Evolutionary conservation across 2,329 filamentous ascomycete species (phyloP), one percentile per base, ranked within the genome.

Genomic region (Lecanoromycetidae sp.): DNA sequence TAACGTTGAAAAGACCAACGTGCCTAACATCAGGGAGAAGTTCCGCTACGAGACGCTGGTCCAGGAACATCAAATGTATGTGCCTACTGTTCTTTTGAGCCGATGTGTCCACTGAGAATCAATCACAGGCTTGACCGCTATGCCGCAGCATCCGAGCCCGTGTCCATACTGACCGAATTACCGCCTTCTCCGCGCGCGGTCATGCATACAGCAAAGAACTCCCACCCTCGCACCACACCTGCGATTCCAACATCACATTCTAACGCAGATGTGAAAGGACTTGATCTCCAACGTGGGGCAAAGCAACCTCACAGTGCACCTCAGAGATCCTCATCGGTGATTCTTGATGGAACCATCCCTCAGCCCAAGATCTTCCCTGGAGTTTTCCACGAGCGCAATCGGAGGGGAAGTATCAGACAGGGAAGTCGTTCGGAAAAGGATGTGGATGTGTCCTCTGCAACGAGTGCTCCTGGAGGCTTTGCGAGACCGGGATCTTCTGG

Each of bases 1-100:
- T 56, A 82, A 82, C 54, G 91, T 96, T 75, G 83, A 84, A 43
- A 95, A 96, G 67, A 94, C 87, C 50, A 98, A 98, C 61, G 86
- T 98, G 6, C 91, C 91, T 3, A 87, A 95, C 63, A 83, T 94
- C 51, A 76, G 91, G 46, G 86, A 93, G 61, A 84, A 86, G 40
- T 98, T 93, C 61, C 75, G 91, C 47, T 79, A 94, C 57, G 83
- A 93, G 58, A 96, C 90, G 0, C 70, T 93, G 57, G 66, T 82
- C 46, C 83, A 90, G 58, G 91, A 98, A 66, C 72, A 85, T 57
- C 76, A 80, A 42, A 84, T 96, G 90, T 51, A 35, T 48, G 41
- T n/a, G 19, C 29, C 4, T 19, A 19, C n/a, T 23, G 9, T 30
- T 17, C 12, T n/a, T 4, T 30, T 2, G 3, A 22, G 6, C 25